Percentiles rank a stretch among this genome's conserved stretches.
Evolutionary conservation across 768 basidiomycete species (phyloP).

Genomic region (Macrolepiota dolichaula): DNA sequence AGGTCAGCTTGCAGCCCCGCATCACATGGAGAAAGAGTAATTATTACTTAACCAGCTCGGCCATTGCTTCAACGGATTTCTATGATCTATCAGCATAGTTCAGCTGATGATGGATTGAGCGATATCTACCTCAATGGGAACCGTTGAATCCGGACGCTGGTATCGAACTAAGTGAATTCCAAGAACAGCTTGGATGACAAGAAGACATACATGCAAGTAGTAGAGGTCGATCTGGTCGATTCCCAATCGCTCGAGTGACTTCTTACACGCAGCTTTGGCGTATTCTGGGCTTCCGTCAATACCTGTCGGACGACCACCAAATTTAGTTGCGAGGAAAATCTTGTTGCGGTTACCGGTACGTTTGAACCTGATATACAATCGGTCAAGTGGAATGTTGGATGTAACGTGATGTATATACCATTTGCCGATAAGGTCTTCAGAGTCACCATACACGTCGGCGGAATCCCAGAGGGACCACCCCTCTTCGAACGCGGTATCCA

Average conservation of each 20-base stretch:
- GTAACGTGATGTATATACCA: constrained; percentile 25
- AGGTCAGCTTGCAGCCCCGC: too few species aligned
- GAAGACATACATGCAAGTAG: constrained; percentile 33
- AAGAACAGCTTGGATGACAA: not conserved
- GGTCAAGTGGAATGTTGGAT: not conserved
- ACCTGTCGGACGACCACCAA: constrained; percentile 16
- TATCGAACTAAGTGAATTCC: not conserved
- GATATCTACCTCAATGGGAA: constrained; percentile 43
- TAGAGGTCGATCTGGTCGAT: constrained; percentile 42
- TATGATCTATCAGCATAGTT: constrained; percentile 8
- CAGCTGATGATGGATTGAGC: not conserved
- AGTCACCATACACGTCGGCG: constrained; percentile 43
- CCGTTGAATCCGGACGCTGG: constrained; percentile 33
- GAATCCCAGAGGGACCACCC: constrained; percentile 51
- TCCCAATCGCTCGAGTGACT: constrained; percentile 38
- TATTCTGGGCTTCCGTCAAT: constrained; percentile 33
- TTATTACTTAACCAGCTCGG: constrained; percentile 50
- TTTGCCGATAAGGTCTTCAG: constrained; percentile 41
- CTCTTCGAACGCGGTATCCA: constrained; percentile 37
- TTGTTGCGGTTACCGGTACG: constrained; percentile 45
- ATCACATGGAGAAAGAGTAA: too few species aligned
- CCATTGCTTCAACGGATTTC: constrained; percentile 46
- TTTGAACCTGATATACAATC: constrained; percentile 37
- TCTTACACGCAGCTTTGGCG: constrained; percentile 31
- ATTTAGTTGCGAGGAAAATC: constrained; percentile 64